Base-by-base conservation (phyloP, 129 eudicot species). In the Calendula officinalis region DNA sequence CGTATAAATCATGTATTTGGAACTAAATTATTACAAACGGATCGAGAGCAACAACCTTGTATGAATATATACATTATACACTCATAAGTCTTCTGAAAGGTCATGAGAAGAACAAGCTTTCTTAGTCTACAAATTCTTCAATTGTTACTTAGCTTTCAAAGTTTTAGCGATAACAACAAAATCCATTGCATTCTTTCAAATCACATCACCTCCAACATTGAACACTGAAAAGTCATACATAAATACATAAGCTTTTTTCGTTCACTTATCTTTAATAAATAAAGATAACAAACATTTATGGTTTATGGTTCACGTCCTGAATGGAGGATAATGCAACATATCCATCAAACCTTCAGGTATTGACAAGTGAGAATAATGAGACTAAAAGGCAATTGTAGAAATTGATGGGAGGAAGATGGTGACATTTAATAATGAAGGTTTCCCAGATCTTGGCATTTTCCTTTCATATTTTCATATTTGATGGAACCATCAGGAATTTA, bases 341-440 rank as follows among this genome's bases (percentile, higher is more conserved):
- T 22, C 9, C 56, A 71, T 71, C 70, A 71, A 35, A 44, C 44
- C 8, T 62, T 71, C 62, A 71, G 49, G 63, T 27, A 42, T 27
- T 8, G 75, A 60, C 61, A 60, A 39, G 68, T 71, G 62, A 55
- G 12, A 51, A 41, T 16, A 63, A 53, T 62, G 12, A 53, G 64
- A 72, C 70, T 41, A 62, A 63, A 72, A 45, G 70, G 49, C 30
- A 43, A 42, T 15, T 10, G 64, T 72, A 8, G 58, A 63, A 72
- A 42, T 63, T 33, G 64, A 61, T 51, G 30, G 30, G 30, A 22
- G 2, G 30, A 0, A 22, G 30, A 17, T 13, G 17, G 44, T 70
- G 75, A 71, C 66, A 45, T 60, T 49, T 62, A 50, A 59, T 39
- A 5, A 47, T 46, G 30, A 58, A 16, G 38, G 59, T 36, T 70